Conservation (phyloP, 441 rosid genomes). For the Manihot esculenta region DNA sequence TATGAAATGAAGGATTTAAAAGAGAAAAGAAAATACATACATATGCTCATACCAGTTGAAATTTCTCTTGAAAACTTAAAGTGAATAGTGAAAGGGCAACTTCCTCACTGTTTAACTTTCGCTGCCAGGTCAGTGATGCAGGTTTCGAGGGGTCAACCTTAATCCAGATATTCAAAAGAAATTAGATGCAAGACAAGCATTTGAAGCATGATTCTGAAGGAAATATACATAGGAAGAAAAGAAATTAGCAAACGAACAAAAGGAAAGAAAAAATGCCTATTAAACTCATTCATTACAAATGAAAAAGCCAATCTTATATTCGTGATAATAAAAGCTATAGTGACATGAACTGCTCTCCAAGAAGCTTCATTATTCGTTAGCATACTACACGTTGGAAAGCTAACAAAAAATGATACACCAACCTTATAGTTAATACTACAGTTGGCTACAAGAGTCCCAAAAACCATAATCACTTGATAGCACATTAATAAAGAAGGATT, state of each 20-base stretch:
- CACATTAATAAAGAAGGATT: neutral
- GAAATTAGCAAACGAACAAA: neutral
- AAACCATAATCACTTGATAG: neutral
- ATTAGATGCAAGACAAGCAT: slow-evolving; percentile 17
- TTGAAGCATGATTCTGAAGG: neutral
- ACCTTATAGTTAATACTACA: neutral
- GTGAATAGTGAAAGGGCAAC: slow-evolving; percentile 43
- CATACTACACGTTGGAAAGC: neutral
- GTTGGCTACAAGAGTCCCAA: neutral
- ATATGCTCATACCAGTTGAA: slow-evolving; percentile 55
- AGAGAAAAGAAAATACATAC: neutral
- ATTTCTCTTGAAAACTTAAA: slow-evolving; percentile 53
- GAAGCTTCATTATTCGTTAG: neutral
- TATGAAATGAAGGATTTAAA: neutral
- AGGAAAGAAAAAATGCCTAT: slow-evolving; percentile 4
- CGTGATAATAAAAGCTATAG: neutral
- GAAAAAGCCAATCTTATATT: neutral
- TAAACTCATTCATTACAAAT: neutral
- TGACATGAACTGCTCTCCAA: neutral
- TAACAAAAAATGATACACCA: slow-evolving; percentile 1
- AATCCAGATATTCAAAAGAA: slow-evolving; percentile 20
- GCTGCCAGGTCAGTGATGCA: slow-evolving; percentile 75
- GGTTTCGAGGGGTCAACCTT: slow-evolving; percentile 74
- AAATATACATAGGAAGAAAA: neutral
- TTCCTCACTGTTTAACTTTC: slow-evolving; percentile 46